These are phyloP conservation scores for Ogataea dorogensis DNA, from an alignment of 805 yeast genomes.

Conservation along the genomic window DNA sequence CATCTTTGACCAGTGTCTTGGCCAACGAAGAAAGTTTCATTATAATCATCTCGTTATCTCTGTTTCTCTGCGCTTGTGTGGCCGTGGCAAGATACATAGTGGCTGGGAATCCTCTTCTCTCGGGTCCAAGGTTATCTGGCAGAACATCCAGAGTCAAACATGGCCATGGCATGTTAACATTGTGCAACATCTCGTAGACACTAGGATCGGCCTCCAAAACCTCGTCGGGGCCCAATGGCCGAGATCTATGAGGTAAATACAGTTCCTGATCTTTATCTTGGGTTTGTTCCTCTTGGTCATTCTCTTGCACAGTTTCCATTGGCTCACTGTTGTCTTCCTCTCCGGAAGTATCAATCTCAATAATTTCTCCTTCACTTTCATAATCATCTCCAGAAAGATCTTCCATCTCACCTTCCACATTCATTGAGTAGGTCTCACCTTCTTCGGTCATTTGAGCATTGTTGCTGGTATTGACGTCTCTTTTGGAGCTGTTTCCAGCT, in stretches of 20 bases:
- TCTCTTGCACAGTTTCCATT: slow-evolving; percentile 32
- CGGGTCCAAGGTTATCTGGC: slow-evolving; percentile 83
- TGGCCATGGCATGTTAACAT: slow-evolving; percentile 95
- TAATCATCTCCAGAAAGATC: slow-evolving; percentile 89
- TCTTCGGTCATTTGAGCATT: slow-evolving; percentile 22
- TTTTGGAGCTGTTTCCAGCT: slow-evolving; percentile 19
- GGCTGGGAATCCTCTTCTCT: slow-evolving; percentile 88
- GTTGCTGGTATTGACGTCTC: slow-evolving; percentile 14
- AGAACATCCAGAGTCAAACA: slow-evolving; percentile 87
- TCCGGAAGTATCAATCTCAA: slow-evolving; percentile 67
- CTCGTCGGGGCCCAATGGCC: slow-evolving; percentile 93
- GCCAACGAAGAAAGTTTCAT: slow-evolving; percentile 79
- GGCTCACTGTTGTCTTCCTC: slow-evolving; percentile 46
- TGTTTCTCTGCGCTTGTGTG: slow-evolving; percentile 84
- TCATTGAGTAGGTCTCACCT: slow-evolving; percentile 57
- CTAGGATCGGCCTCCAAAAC: slow-evolving; percentile 94
- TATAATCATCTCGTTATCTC: slow-evolving; percentile 85
- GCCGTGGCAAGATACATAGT: slow-evolving; percentile 84
- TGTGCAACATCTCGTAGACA: slow-evolving; percentile 95
- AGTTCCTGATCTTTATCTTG: slow-evolving; percentile 36
- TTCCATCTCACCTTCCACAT: slow-evolving; percentile 66
- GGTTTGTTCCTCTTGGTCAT: slow-evolving; percentile 37
- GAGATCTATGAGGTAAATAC: slow-evolving; percentile 84
- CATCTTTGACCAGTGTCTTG: slow-evolving; percentile 83
- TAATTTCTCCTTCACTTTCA: slow-evolving; percentile 87